Percentiles rank a stretch among this genome's conserved stretches.
Conservation (phyloP, 176 grass and related monocot species). For the Poa pratensis region DNA sequence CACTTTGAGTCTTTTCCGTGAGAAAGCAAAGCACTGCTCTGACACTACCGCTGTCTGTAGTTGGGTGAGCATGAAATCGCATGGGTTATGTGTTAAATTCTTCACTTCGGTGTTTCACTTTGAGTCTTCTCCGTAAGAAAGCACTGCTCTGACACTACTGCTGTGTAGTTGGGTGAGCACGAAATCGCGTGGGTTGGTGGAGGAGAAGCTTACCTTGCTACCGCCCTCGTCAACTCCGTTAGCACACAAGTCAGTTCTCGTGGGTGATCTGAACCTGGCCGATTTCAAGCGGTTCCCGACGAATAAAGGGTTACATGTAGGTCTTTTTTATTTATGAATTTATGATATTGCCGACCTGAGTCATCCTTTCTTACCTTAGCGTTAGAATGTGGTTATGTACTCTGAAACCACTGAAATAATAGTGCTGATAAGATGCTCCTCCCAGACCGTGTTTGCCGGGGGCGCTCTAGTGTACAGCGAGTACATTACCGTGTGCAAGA, state of each 20-base stretch:
- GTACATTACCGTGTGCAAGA: too few relatives aligned
- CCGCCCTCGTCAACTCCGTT: constrained; percentile 14
- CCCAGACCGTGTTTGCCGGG: too few relatives aligned
- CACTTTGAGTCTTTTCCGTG: background rate
- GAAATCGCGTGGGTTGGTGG: constrained; percentile 75
- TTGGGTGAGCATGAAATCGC: constrained; percentile 50
- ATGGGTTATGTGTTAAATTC: background rate
- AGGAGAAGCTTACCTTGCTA: constrained; percentile 43
- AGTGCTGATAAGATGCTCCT: too few relatives aligned
- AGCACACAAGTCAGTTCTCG: constrained; percentile 84
- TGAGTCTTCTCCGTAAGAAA: background rate
- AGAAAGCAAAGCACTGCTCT: background rate
- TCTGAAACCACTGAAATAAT: too few relatives aligned
- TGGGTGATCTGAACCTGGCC: constrained; percentile 82
- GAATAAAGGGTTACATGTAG: constrained; percentile 77
- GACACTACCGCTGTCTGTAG: background rate
- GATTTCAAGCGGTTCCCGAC: constrained; percentile 93
- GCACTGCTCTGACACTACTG: background rate
- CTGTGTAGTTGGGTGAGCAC: constrained; percentile 52
- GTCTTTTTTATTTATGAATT: background rate
- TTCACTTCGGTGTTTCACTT: background rate
- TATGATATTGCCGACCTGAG: background rate
- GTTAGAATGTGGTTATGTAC: too few relatives aligned
- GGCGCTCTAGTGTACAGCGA: too few relatives aligned
- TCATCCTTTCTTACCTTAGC: background rate